Evolutionary conservation across 2,329 filamentous ascomycete species (phyloP).

Genomic region (Ceratocystis ficicola): DNA sequence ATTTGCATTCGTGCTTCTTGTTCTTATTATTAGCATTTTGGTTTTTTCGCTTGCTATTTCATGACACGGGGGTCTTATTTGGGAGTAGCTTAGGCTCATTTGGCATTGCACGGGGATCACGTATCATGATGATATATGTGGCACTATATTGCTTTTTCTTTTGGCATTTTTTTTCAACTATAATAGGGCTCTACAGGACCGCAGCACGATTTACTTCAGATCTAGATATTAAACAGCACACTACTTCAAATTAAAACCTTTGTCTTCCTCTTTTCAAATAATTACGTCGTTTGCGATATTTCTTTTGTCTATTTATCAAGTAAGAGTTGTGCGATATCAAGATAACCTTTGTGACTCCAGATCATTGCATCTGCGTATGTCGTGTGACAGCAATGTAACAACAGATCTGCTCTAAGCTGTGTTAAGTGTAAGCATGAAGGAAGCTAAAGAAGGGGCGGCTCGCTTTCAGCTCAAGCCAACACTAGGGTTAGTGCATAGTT

Average conservation of each 20-base stretch:
- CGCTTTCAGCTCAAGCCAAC: not conserved
- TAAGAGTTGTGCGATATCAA: not conserved
- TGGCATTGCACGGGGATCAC: not conserved
- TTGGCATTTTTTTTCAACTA: not conserved
- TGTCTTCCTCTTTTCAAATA: not conserved
- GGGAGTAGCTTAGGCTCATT: not conserved
- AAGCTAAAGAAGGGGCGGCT: not conserved
- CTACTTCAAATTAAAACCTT: not conserved
- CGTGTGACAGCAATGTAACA: not conserved
- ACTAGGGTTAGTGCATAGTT: not conserved
- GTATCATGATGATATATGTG: not conserved
- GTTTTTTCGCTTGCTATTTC: not conserved
- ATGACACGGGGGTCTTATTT: not conserved
- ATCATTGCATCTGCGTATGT: not conserved
- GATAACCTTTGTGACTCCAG: not conserved
- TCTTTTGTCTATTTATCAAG: not conserved
- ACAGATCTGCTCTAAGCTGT: not conserved
- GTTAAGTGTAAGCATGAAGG: not conserved
- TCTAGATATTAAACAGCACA: slow-evolving; percentile 1
- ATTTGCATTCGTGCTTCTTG: not conserved
- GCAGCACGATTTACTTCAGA: slow-evolving; percentile 2
- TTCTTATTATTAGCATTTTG: not conserved
- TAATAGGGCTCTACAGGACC: slow-evolving; percentile 8
- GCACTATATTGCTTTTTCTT: not conserved
- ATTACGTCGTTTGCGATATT: not conserved